phyloP scores from a whole-genome alignment of 1,284 basidiomycete species.

The Leccinum variabile region DNA sequence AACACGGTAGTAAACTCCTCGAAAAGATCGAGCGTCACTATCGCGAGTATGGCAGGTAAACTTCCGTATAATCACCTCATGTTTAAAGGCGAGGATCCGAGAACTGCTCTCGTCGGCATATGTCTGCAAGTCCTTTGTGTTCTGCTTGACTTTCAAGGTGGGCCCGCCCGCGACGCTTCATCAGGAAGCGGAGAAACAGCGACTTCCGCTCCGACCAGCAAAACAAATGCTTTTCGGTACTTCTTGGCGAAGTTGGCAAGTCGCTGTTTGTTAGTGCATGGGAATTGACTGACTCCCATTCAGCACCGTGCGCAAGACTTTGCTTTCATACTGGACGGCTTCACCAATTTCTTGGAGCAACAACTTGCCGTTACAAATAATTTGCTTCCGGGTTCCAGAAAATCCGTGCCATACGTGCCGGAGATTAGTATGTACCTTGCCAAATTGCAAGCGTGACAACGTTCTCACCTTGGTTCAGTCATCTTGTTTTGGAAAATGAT shows the following conservation, averaged over 20 bases:
- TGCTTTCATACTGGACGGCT: constrained; percentile 75
- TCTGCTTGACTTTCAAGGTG: constrained; percentile 81
- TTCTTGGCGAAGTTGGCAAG: constrained; percentile 85
- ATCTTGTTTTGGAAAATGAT: constrained; percentile 89
- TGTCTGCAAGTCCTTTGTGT: constrained; percentile 77
- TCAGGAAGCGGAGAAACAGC: constrained; percentile 44
- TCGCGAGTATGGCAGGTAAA: constrained; percentile 64
- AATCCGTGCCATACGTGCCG: constrained; percentile 75
- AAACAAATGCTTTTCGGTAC: constrained; percentile 87
- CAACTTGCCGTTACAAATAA: constrained; percentile 74
- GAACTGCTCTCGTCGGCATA: constrained; percentile 66
- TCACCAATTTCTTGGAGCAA: constrained; percentile 69
- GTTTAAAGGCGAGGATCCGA: constrained; percentile 82
- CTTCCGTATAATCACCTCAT: constrained; percentile 88
- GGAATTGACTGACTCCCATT: constrained; percentile 11
- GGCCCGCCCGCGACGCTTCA: constrained; percentile 57
- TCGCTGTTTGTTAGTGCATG: constrained; percentile 16
- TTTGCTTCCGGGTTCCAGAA: constrained; percentile 79
- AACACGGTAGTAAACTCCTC: constrained; percentile 83
- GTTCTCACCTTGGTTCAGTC: constrained; percentile 44
- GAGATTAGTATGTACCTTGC: constrained; percentile 65
- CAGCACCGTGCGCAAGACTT: constrained; percentile 90
- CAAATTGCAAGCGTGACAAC: constrained; percentile 5
- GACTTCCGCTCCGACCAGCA: constrained; percentile 53
- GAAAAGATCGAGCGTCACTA: constrained; percentile 45